Evolutionary conservation across 495 filamentous ascomycete genomes (phyloP).

Genomic region (Aspergillus sclerotioniger): DNA sequence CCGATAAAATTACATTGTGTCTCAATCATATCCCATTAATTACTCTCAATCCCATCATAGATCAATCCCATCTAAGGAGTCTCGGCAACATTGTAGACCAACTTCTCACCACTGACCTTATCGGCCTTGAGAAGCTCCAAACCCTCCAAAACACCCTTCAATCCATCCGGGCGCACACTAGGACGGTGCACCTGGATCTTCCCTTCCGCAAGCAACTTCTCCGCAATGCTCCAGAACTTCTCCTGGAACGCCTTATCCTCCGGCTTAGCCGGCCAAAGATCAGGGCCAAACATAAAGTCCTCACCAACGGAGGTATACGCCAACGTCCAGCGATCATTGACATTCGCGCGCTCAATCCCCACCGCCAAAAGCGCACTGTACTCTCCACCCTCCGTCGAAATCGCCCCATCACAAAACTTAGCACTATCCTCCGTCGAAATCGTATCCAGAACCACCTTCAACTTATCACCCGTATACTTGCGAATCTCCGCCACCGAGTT

Average conservation of each 20-base stretch:
- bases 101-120: conserved; percentile 58
- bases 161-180: conserved; percentile 42
- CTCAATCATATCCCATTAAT: no score
- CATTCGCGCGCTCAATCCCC: conserved; percentile 29
- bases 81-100: conserved; percentile 50
- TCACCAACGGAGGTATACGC: conserved; percentile 42
- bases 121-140: conserved; percentile 48
- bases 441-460: not conserved
- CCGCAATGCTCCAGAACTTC: conserved; percentile 34
- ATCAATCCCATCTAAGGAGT: conserved; percentile 16
- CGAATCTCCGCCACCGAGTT: not conserved
- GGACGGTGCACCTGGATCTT: conserved; percentile 52
- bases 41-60: no score
- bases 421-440: conserved; percentile 30
- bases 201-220: conserved; percentile 45
- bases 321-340: conserved; percentile 32
- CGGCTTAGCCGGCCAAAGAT: conserved; percentile 29
- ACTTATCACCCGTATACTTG: not conserved
- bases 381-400: conserved; percentile 35
- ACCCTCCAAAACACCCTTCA: conserved; percentile 53
- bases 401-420: conserved; percentile 35
- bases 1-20: no score
- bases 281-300: conserved; percentile 35
- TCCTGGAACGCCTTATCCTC: conserved; percentile 40
- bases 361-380: conserved; percentile 27